These are phyloP conservation scores for Coemansia sp. DNA, from an alignment of 192 early-diverging fungal species.

Conservation along the genomic window DNA sequence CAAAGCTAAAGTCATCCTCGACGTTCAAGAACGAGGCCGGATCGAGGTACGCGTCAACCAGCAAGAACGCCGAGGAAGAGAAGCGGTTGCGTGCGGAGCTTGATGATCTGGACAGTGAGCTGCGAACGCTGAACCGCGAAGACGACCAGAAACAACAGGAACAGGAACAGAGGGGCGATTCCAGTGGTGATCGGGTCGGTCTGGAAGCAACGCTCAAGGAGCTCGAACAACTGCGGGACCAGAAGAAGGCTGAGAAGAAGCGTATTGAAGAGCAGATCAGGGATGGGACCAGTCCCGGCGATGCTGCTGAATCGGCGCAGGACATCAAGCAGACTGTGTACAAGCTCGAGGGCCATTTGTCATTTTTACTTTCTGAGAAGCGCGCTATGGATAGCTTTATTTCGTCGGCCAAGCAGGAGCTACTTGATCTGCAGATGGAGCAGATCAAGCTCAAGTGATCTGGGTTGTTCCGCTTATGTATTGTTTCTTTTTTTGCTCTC, in stretches of 20 bases:
- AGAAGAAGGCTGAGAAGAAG: conserved; percentile 33
- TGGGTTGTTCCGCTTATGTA: not conserved
- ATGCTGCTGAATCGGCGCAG: conserved; percentile 15
- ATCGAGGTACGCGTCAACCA: conserved; percentile 48
- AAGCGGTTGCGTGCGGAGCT: conserved; percentile 43
- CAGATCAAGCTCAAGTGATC: conserved; percentile 34
- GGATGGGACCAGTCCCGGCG: not conserved
- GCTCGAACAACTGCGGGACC: conserved; percentile 30
- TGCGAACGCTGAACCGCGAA: conserved; percentile 21
- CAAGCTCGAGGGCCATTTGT: conserved; percentile 46
- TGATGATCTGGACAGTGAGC: conserved; percentile 40
- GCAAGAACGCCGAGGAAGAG: conserved; percentile 51
- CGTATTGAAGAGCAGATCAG: conserved; percentile 2
- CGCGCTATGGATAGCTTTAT: conserved; percentile 51
- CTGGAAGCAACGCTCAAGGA: conserved; percentile 24
- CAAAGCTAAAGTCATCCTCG: conserved; percentile 50
- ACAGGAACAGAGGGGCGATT: conserved; percentile 1
- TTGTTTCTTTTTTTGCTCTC: not conserved
- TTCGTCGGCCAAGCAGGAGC: conserved; percentile 30
- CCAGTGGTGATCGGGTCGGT: conserved; percentile 9
- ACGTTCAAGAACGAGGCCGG: conserved; percentile 49
- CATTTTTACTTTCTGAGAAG: conserved; percentile 43
- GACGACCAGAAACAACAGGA: conserved; percentile 5
- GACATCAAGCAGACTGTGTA: conserved; percentile 49
- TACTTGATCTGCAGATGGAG: conserved; percentile 47